Evolutionary conservation across 495 filamentous ascomycete genomes (phyloP), one percentile per base, ranked within the genome.

Genomic region (Cladorrhinum samala): DNA sequence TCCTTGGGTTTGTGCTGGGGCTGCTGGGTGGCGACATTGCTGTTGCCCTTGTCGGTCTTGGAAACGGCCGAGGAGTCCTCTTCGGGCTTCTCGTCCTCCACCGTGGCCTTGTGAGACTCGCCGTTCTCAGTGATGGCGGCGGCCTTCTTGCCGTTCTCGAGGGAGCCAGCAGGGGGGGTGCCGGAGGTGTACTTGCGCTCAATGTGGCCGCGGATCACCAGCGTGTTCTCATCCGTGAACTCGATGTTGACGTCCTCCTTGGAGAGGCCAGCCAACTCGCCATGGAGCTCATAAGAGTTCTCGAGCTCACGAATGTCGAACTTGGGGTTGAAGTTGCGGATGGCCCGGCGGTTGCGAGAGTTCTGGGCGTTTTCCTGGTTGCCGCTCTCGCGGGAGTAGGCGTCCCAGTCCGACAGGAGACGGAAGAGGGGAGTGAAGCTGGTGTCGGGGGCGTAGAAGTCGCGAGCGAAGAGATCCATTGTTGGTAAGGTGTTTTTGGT

Each of bases 251-350:
- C 69, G 62, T 93, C 77, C 55, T 85, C 80, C 60, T 88, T 85
- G 46, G 87, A 79, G 50, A 91, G 76, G 37, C 91, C 91, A 0
- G 91, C 89, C 1, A 95, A 78, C 65, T 96, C 91, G 58, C 90
- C 90, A 59, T 93, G 83, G 2, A 96, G 83, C 59, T 90, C 79
- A 67, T 91, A 95, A 57, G 66, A 67, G 17, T 80, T 66, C 21
- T 76, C 73, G 1, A 73, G 67, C 70, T 94, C 89, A 55, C 78
- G 78, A 39, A 94, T 77, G 63, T 95, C 90, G 72, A 96, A 95
- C 56, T 80, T 55, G 53, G 60, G 59, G 24, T 36, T 53, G 53
- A 62, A 62, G 49, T 44, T 43, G 30, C 14, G 37, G 51, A 46
- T n/a, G 45, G 19, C 13, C 14, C 56, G 61, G 19, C 57, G 63